A percentile compares a stretch with the other conserved stretches of the same genome.
Evolutionary conservation across 2,329 filamentous ascomycete genomes (phyloP).

Genomic region (Ambrosiella beaveri): DNA sequence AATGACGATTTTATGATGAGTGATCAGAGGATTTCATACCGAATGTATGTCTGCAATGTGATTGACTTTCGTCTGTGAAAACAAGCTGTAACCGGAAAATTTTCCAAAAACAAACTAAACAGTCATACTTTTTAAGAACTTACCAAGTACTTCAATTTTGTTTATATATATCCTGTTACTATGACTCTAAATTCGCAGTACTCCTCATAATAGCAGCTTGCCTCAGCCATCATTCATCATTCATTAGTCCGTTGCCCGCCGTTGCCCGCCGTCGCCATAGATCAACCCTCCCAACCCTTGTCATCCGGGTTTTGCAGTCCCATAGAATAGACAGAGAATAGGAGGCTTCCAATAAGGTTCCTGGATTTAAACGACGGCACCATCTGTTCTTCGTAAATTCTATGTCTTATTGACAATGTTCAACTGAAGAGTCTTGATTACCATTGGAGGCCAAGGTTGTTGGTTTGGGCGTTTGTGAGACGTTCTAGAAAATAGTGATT

Average conservation of each 20-base stretch:
- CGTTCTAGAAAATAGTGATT: background rate
- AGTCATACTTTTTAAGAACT: background rate
- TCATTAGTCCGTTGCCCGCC: background rate
- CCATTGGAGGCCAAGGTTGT: background rate
- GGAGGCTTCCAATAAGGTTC: too few species aligned
- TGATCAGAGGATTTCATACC: too few species aligned
- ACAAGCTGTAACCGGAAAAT: too few species aligned
- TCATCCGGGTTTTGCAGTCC: too few species aligned
- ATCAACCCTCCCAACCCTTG: background rate
- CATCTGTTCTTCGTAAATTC: background rate
- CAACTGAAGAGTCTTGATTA: too few species aligned
- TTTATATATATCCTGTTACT: background rate
- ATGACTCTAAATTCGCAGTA: constrained; percentile 10
- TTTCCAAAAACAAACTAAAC: background rate
- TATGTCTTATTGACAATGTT: background rate
- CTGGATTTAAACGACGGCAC: too few species aligned
- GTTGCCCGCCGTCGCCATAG: background rate
- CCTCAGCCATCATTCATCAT: background rate
- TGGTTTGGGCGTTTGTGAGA: background rate
- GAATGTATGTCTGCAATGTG: too few species aligned
- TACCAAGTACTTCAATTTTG: background rate
- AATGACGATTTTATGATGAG: too few species aligned
- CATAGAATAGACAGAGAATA: too few species aligned
- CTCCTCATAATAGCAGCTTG: background rate
- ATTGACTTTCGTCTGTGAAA: too few species aligned